Percentiles rank a stretch among this genome's conserved stretches.
Evolutionary conservation across 2,329 filamentous ascomycete species (phyloP).

Genomic region (Malbranchea cinnamomea): DNA sequence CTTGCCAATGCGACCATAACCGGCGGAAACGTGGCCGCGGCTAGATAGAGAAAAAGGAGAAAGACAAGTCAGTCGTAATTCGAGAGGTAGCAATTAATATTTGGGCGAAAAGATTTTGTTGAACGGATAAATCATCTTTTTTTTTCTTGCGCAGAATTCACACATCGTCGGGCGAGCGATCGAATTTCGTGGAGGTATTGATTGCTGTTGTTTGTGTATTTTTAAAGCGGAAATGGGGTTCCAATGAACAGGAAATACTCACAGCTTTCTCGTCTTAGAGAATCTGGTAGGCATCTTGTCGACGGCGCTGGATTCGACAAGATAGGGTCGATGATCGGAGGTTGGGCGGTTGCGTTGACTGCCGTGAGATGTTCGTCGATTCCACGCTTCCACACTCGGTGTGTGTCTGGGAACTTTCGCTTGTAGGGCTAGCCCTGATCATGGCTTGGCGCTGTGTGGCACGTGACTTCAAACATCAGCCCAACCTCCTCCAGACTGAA

Average conservation of each 20-base stretch:
- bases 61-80: slow-evolving; percentile 3
- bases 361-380: slow-evolving; percentile 5
- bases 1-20: slow-evolving; percentile 97
- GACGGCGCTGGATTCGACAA: slow-evolving; percentile 26
- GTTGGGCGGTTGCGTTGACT: slow-evolving; percentile 14
- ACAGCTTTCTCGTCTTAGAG: slow-evolving; percentile 36
- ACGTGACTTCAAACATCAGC: too few species aligned
- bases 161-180: too few species aligned
- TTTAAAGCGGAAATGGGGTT: slow-evolving; percentile 1
- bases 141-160: too few species aligned
- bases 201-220: too few species aligned
- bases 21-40: slow-evolving; percentile 96
- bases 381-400: not conserved
- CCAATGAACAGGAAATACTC: slow-evolving; percentile 17
- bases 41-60: slow-evolving; percentile 28
- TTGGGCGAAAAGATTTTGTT: not conserved
- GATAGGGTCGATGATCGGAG: slow-evolving; percentile 22
- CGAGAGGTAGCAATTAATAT: slow-evolving; percentile 1
- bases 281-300: slow-evolving; percentile 38
- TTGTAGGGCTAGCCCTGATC: slow-evolving; percentile 9
- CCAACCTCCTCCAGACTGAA: too few species aligned
- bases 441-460: too few species aligned
- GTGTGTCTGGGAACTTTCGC: slow-evolving; percentile 5
- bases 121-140: not conserved
- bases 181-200: too few species aligned